Percentiles rank a stretch among this genome's conserved stretches.
These are phyloP conservation scores for Entomortierella lignicola DNA, from an alignment of 192 early-diverging fungal genomes.

Conservation along the genomic window DNA sequence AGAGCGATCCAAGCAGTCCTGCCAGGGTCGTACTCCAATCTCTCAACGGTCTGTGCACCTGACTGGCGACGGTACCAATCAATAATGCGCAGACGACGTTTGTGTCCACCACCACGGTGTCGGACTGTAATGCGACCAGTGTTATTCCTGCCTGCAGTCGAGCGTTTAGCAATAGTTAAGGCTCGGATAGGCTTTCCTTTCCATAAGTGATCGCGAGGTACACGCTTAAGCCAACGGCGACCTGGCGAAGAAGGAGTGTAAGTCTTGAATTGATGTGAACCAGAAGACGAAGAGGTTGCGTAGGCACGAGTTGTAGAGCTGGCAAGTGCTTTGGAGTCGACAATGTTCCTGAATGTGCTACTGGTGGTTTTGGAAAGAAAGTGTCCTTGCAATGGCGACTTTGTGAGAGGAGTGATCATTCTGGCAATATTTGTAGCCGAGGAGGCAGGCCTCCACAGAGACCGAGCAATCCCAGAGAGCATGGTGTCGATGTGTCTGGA, in stretches of 20 bases:
- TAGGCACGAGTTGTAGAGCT: conserved; percentile 25
- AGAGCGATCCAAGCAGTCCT: conserved; percentile 88
- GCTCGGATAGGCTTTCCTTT: conserved; percentile 86
- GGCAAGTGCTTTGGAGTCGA: too few species aligned
- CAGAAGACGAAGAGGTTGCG: conserved; percentile 19
- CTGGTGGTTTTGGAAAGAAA: background rate
- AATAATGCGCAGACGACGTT: conserved; percentile 85
- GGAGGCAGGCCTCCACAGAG: conserved; percentile 31
- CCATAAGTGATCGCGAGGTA: conserved; percentile 87
- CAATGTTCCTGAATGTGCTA: conserved; percentile 11
- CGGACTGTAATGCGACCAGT: conserved; percentile 91
- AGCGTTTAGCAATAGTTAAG: conserved; percentile 85
- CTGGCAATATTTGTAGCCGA: conserved; percentile 15
- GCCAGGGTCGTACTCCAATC: conserved; percentile 97
- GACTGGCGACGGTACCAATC: conserved; percentile 85
- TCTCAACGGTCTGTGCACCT: conserved; percentile 83
- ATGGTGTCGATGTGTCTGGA: conserved; percentile 12
- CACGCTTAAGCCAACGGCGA: conserved; percentile 84
- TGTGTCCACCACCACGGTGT: conserved; percentile 94
- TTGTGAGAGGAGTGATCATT: conserved; percentile 22
- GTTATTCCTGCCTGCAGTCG: conserved; percentile 89
- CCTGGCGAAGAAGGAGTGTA: conserved; percentile 92
- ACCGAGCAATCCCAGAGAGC: conserved; percentile 43
- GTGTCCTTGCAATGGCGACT: conserved; percentile 10
- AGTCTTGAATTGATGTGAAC: conserved; percentile 83